Evolutionary conservation across 345 rosid species (phyloP).

Genomic region (Eucalyptus caleyi): DNA sequence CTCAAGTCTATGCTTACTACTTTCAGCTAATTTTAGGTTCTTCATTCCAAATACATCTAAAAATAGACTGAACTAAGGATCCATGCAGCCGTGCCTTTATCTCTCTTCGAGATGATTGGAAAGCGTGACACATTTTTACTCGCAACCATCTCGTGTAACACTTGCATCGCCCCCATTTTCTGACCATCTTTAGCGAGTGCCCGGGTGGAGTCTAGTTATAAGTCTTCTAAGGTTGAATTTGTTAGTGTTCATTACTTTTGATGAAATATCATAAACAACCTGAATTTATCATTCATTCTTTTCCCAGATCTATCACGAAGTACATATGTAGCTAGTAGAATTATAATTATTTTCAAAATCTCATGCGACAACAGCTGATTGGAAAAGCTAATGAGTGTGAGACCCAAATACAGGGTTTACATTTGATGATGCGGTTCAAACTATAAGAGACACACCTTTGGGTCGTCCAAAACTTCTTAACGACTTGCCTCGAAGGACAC

Average conservation of each 20-base stretch:
- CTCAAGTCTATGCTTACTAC: neutral
- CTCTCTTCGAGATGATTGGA: neutral
- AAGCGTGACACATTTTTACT: neutral
- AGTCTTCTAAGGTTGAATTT: no score
- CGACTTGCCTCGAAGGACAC: no score
- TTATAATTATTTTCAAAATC: neutral
- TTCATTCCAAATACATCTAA: neutral
- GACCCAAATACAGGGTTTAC: neutral
- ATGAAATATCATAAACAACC: no score
- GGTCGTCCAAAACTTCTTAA: no score
- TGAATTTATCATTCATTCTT: no score
- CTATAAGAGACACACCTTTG: no score
- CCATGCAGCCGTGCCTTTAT: neutral
- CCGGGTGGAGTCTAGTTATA: neutral
- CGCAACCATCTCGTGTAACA: neutral
- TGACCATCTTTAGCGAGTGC: neutral
- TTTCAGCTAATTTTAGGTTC: neutral
- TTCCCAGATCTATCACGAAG: no score
- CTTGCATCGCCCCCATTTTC: neutral
- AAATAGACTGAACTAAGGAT: neutral
- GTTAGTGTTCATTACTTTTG: no score
- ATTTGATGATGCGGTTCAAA: neutral
- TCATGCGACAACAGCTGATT: neutral
- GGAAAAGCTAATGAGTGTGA: neutral
- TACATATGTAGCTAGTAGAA: no score